A percentile compares a stretch with the other conserved stretches of the same genome.
Evolutionary conservation across 768 basidiomycete species (phyloP).

Genomic region (Xerocomellus chrysenteron): DNA sequence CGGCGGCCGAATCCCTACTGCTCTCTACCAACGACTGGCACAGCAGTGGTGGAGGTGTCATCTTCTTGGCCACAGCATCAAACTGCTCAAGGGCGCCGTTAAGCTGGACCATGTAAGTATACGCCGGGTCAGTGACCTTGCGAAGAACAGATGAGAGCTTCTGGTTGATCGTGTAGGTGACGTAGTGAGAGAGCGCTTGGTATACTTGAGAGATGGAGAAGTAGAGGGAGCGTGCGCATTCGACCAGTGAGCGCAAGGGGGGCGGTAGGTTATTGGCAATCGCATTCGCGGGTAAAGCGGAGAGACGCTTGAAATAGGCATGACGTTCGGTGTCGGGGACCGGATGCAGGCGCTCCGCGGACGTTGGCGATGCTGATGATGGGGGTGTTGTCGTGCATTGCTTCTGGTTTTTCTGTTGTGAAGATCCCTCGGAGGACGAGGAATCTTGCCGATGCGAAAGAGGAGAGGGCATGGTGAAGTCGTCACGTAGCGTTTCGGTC

Average conservation of each 20-base stretch:
- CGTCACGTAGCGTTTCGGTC: constrained; percentile 21
- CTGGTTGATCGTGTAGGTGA: constrained; percentile 78
- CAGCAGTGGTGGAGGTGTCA: constrained; percentile 63
- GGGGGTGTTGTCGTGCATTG: constrained; percentile 32
- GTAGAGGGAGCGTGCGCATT: constrained; percentile 88
- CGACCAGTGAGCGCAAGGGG: constrained; percentile 67
- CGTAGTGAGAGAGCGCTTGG: constrained; percentile 85
- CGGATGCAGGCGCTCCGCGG: constrained; percentile 35
- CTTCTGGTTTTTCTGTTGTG: constrained; percentile 24
- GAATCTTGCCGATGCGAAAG: constrained; percentile 46
- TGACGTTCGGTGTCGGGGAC: constrained; percentile 75
- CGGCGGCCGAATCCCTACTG: constrained; percentile 79
- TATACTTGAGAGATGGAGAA: constrained; percentile 92
- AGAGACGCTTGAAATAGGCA: constrained; percentile 93
- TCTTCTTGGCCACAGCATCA: constrained; percentile 73
- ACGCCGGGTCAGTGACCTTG: constrained; percentile 85
- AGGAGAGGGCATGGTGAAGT: constrained; percentile 39
- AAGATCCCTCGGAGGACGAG: constrained; percentile 31
- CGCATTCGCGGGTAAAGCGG: constrained; percentile 62
- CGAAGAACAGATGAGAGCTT: constrained; percentile 75
- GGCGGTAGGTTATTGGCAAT: constrained; percentile 68
- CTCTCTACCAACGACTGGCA: constrained; percentile 80
- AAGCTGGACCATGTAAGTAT: constrained; percentile 74
- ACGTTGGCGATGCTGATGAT: constrained; percentile 40
- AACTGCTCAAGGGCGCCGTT: constrained; percentile 91